Evolutionary conservation across 2,329 filamentous ascomycete species (phyloP), one percentile per base, ranked within the genome.

Genomic region (Lachnellula subtilissima): DNA sequence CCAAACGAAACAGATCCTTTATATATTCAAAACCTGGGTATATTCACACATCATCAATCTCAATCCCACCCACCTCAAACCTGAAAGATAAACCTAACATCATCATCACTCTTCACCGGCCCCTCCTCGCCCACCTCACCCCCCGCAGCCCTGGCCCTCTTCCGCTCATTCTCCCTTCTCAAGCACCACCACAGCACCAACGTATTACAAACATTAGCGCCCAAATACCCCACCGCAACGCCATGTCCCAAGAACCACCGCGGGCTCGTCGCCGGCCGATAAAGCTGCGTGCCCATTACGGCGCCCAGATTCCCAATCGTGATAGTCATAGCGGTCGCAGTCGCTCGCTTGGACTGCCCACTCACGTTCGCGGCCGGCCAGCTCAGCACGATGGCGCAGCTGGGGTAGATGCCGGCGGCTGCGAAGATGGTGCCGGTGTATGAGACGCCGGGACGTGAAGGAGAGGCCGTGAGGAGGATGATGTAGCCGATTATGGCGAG

Each of bases 291-390:
- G 0, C 86, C 86, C 23, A 90, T 63, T 0, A 89, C 83, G 0
- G 84, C 85, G 0, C 86, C 86, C 1, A 86, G 66, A 61, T 88
- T 89, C 0, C 86, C 87, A 50, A 89, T 84, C 9, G 81, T 85
- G 55, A 89, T 88, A 63, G 88, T 85, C 79, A 89, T 82, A 0
- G 83, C 86, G 48, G 85, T 88, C 2, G 82, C 83, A 4, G 85
- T 82, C 1, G 83, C 84, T 0, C 86, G 76, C 70, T 89, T 89
- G 0, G 84, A 87, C 70, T 88, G 85, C 0, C 85, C 84, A 0
- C 83, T 85, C 0, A 89, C 83, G 56, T 89, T 89, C 68, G 87
- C 87, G 1, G 86, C 85, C 0, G 85, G 84, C 86, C 86, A 89
- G 1, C 82, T 84, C 0, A 89, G 74, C 0, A 84, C 80, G 2